Evolutionary conservation across 1,284 basidiomycete species (phyloP), one percentile per base, ranked within the genome.

Genomic region (Trametes versicolor): DNA sequence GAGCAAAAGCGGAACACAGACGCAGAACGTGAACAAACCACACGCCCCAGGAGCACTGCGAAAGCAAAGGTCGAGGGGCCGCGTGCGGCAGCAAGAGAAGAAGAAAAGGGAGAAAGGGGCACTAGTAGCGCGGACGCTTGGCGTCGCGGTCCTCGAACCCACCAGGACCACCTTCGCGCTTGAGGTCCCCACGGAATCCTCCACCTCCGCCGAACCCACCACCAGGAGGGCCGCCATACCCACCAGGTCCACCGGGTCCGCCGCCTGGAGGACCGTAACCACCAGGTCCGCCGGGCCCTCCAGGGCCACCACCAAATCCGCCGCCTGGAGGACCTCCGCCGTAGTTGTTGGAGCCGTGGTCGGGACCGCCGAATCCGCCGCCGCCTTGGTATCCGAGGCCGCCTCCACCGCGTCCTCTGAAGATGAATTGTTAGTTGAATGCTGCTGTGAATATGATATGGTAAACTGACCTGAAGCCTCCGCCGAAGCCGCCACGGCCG

Each of bases 71-170:
- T 59, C 23, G n/a, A 55, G 49, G 41, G 25, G 17, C 34, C 53
- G 55, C 15, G 13, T 45, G 41, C 61, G 50, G 41, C 21, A 59
- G 43, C 43, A 25, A 51, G 29, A 25, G 45, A 58, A 45, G 32
- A 56, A 32, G 54, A 53, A 43, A 49, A 12, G 21, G 56, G 23
- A 32, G 29, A 37, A 47, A 39, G 29, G 45, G 37, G 45, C 45
- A 55, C 83, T 87, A 94, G 78, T 93, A 94, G 73, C 93, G 87
- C 73, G 90, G 87, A 74, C 93, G 89, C 80, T 95, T 95, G 48
- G 84, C 73, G 71, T 94, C 92, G 70, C 92, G 87, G 78, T 94
- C 93, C 73, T 93, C 92, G 77, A 85, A 90, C 73, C 89, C 89
- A 78, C 89, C 88, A 59, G 87, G 83, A 72, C 87, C 86, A 72